phyloP scores from a whole-genome alignment of 1,284 basidiomycete species.

The Tilletia setariae region DNA sequence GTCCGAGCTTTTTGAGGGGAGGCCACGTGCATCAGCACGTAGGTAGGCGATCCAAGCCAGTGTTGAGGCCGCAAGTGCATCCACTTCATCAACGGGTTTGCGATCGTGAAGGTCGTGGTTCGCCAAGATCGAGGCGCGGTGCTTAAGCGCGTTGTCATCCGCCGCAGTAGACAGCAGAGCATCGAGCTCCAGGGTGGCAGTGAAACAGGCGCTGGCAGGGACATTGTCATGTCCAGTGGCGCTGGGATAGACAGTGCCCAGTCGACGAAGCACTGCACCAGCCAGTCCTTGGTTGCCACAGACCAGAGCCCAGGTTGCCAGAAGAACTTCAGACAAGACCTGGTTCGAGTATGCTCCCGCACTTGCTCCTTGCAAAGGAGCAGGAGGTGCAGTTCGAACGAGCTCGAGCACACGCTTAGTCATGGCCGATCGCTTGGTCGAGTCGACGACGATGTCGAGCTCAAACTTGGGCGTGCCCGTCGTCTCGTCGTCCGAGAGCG shows the following conservation, averaged over 20 bases:
- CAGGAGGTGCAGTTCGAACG: slow-evolving; percentile 30
- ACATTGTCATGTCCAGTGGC: slow-evolving; percentile 16
- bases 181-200: slow-evolving; percentile 6
- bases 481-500: background rate
- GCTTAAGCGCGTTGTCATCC: slow-evolving; percentile 4
- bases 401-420: slow-evolving; percentile 32
- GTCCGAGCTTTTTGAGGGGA: background rate
- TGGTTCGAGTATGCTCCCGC: slow-evolving; percentile 20
- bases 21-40: slow-evolving; percentile 19
- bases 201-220: background rate
- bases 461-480: slow-evolving; percentile 22
- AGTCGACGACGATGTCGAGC: slow-evolving; percentile 30
- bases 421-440: slow-evolving; percentile 24
- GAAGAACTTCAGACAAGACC: slow-evolving; percentile 33
- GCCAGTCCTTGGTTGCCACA: slow-evolving; percentile 35
- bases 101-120: background rate
- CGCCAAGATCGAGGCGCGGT: background rate
- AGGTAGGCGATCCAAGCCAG: slow-evolving; percentile 39
- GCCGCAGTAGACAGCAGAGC: background rate
- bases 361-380: slow-evolving; percentile 8
- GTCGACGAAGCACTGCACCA: slow-evolving; percentile 23
- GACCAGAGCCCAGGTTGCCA: slow-evolving; percentile 40
- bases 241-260: slow-evolving; percentile 20
- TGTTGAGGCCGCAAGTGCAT: slow-evolving; percentile 32
- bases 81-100: slow-evolving; percentile 25